A percentile compares a stretch with the other conserved stretches of the same genome.
These are phyloP conservation scores for Spathaspora passalidarum DNA, from an alignment of 805 yeast genomes.

Conservation along the genomic window DNA sequence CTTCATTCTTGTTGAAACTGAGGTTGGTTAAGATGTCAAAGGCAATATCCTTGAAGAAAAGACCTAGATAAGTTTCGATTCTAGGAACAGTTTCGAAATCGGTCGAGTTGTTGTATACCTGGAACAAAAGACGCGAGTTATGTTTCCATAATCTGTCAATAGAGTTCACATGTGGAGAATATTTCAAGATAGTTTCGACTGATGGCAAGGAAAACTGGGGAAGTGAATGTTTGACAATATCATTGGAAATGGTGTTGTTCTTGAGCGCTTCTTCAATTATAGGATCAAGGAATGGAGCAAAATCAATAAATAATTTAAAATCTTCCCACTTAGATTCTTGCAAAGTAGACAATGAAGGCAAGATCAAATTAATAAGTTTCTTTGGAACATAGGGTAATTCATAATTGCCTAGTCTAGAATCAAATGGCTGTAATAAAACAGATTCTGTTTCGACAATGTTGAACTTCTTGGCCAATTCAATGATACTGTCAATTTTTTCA, in stretches of 20 bases:
- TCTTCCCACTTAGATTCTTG: constrained; percentile 41
- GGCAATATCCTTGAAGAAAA: constrained; percentile 71
- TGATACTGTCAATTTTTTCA: constrained; percentile 36
- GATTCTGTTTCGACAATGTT: constrained; percentile 17
- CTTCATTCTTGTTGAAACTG: constrained; percentile 87
- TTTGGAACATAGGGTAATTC: constrained; percentile 50
- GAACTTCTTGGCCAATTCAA: constrained; percentile 45
- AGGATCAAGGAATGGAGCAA: constrained; percentile 28
- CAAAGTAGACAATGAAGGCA: constrained; percentile 44
- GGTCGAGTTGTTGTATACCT: constrained; percentile 53
- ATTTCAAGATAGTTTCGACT: constrained; percentile 12
- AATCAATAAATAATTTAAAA: constrained; percentile 32
- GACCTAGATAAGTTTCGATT: constrained; percentile 35
- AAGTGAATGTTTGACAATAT: constrained; percentile 36
- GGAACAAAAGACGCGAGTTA: constrained; percentile 57
- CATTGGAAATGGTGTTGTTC: constrained; percentile 36
- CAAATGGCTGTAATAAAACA: constrained; percentile 33
- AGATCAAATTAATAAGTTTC: constrained; percentile 45
- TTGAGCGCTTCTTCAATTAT: constrained; percentile 30
- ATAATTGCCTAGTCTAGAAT: constrained; percentile 28
- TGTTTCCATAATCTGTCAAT: constrained; percentile 64
- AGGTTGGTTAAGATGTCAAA: constrained; percentile 73
- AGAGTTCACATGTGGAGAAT: constrained; percentile 22
- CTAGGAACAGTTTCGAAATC: constrained; percentile 58
- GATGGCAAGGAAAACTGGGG: constrained; percentile 39